phyloP scores from a whole-genome alignment of 2,329 filamentous ascomycete species.

The Phialemoniopsis sp. region DNA sequence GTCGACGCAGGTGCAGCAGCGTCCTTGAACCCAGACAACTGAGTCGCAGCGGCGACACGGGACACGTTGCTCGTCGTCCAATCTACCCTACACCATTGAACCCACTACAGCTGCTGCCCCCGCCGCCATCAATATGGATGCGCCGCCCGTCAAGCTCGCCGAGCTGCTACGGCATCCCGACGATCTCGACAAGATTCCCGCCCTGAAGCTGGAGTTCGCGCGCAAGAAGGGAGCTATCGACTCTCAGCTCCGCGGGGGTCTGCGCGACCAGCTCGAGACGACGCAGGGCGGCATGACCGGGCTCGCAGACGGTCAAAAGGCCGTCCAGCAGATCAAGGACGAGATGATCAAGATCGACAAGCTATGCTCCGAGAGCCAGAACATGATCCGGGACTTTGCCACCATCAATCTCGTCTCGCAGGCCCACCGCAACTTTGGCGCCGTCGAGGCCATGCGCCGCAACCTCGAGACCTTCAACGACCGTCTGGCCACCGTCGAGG shows the following conservation, averaged over 20 bases:
- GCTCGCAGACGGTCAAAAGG: conserved; percentile 85
- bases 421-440: conserved; percentile 93
- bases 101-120: conserved; percentile 2
- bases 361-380: conserved; percentile 93
- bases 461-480: conserved; percentile 86
- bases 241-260: conserved; percentile 79
- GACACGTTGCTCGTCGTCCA: not conserved
- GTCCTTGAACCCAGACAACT: not conserved
- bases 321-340: conserved; percentile 89
- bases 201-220: conserved; percentile 85
- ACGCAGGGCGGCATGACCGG: conserved; percentile 91
- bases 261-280: conserved; percentile 89
- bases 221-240: conserved; percentile 93
- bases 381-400: conserved; percentile 94
- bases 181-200: conserved; percentile 92
- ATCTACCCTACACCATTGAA: not conserved
- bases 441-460: conserved; percentile 87
- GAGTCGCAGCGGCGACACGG: not conserved
- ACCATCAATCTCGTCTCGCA: conserved; percentile 89
- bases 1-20: too few species aligned
- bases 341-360: conserved; percentile 99
- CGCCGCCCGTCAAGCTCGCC: conserved; percentile 73
- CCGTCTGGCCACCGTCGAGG: conserved; percentile 70
- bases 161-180: conserved; percentile 94
- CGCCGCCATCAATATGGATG: conserved; percentile 52